Evolutionary conservation across 768 basidiomycete genomes (phyloP).

Genomic region (Tulasnella sp.): DNA sequence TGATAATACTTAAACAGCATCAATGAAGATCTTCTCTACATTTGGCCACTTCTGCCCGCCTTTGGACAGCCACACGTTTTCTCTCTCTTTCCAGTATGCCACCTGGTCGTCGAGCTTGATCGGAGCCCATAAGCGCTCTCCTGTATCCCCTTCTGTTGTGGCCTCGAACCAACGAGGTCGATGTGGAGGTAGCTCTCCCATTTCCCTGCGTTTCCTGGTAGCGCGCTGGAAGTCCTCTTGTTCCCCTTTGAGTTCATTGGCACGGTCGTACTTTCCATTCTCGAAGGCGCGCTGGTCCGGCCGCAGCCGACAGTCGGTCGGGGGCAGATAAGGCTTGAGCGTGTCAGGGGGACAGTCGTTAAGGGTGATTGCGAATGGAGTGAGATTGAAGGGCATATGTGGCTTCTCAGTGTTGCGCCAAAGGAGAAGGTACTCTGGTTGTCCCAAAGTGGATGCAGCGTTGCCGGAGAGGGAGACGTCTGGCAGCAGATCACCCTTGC

Average conservation of each 20-base stretch:
- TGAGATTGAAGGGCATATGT: conserved; percentile 84
- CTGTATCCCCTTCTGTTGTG: conserved; percentile 76
- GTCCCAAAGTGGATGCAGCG: conserved; percentile 34
- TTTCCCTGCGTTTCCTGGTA: conserved; percentile 65
- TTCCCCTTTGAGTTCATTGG: conserved; percentile 63
- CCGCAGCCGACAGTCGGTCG: conserved; percentile 85
- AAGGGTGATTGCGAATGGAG: conserved; percentile 85
- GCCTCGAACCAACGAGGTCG: conserved; percentile 79
- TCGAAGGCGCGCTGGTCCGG: conserved; percentile 96
- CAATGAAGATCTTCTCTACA: conserved; percentile 76
- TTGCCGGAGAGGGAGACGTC: conserved; percentile 48
- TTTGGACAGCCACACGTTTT: conserved; percentile 42
- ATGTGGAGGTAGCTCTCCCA: conserved; percentile 60
- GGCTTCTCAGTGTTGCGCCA: conserved; percentile 89
- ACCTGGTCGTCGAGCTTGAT: conserved; percentile 39
- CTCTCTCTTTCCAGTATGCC: conserved; percentile 72
- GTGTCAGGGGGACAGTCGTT: conserved; percentile 74
- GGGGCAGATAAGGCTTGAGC: conserved; percentile 61
- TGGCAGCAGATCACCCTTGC: conserved; percentile 53
- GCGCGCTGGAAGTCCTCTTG: conserved; percentile 78
- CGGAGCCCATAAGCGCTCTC: conserved; percentile 82
- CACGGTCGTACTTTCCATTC: conserved; percentile 70
- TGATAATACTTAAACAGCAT: conserved; percentile 28
- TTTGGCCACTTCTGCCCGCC: conserved; percentile 43
- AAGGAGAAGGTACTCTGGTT: conserved; percentile 69